Evolutionary conservation across 768 basidiomycete genomes (phyloP), one percentile per base, ranked within the genome.

Genomic region (Lanmaoa rubissima): DNA sequence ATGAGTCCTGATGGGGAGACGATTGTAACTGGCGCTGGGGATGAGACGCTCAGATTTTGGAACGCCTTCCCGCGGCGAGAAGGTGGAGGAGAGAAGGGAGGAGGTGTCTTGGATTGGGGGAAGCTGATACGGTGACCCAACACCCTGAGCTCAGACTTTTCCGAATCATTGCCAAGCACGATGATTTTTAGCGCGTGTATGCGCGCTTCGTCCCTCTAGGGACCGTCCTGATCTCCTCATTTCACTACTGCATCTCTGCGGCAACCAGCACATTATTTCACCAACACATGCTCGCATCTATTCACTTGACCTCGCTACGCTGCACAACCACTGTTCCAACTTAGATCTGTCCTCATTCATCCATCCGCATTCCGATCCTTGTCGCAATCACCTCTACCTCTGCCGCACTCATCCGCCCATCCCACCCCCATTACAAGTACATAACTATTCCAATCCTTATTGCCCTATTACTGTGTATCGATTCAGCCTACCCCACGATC

Each of bases 1-100:
- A 94, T 95, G 92, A 91, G 88, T 66, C 95, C 95, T 0, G 95
- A 97, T 63, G 94, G 95, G 17, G 93, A 96, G 75, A 98, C 95
- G 1, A 98, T 98, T 60, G 97, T 98, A 28, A 98, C 95, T 0
- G 96, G 96, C 16, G 96, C 96, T 0, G 96, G 96, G 0, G 96
- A 99, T 71, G 96, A 98, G 75, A 99, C 96, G 4, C 75, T 99
- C 51, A 75, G 94, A 60, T 98, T 98, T 73, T 98, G 96, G 96
- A 96, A 94, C 70, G 94, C 94, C 0, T 98, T 99, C 67, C 90
- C 91, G n/a, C 86, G 84, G 73, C 82, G 77, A 61, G 87, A 86
- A 53, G 72, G 67, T 39, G 68, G 69, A 28, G 73, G 71, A 45
- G 67, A 70, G 39, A 73, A 59, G 62, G 64, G 77, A 45, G 63